Base-by-base conservation (phyloP, 2,329 filamentous ascomycete genomes). In the Lojkania enalia region DNA sequence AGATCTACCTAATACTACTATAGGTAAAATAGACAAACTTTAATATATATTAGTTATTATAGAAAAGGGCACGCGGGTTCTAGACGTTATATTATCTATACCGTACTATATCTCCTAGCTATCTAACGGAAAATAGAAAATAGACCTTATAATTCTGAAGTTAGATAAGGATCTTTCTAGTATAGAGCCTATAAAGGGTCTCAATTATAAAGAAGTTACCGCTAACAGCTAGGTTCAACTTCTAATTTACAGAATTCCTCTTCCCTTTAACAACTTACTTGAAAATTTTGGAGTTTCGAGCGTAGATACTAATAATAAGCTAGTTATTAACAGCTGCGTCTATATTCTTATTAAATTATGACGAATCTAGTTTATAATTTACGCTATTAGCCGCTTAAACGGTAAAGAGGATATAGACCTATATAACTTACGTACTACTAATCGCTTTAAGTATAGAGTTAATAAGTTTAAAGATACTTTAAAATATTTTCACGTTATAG, bases 401-500 rank as follows among this genome's bases (percentile, higher is more conserved):
- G 30, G 46, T 19, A 49, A 49, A 49, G 46, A 49, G 46, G 42
- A 49, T 45, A 32, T 49, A 23, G 35, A 42, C 41, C 33, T 48
- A 19, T 41, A 35, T 35, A 48, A 45, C 45, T 45, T 20, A 44
- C 33, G 41, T 20, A 48, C 45, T 31, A 48, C 41, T 14, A 48
- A 48, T 40, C 33, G 41, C 41, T 41, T 44, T 44, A 25, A 41
- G 45, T 48, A 48, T 31, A 23, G 45, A 39, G 41, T 45, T 30
- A 20, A 48, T 20, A 29, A 48, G 32, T 48, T 44, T 35, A 23
- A 35, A 44, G 41, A 44, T 48, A 48, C 41, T 35, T 48, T 35
- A 46, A 41, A 46, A 37, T 49, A 49, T 49, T 42, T 49, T 49
- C 31, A 49, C 37, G 42, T 46, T 27, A 42, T 49, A 46, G 36